These are phyloP conservation scores for Crithidia sp. DNA, from an alignment of 208 protist genomes.

Conservation along the genomic window DNA sequence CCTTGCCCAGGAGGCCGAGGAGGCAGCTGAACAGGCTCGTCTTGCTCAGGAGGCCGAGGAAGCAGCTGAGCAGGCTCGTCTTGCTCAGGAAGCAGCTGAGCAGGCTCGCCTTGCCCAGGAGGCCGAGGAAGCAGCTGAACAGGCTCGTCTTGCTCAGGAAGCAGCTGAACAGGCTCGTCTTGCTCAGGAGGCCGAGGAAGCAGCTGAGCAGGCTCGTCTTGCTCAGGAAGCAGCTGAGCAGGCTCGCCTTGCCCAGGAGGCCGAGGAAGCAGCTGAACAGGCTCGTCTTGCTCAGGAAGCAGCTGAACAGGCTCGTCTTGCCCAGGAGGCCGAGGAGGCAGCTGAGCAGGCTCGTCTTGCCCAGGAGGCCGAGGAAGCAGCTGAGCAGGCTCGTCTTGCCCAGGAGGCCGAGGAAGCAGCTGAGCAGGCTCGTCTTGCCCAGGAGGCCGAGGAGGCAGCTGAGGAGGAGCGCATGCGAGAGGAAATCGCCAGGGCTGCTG, in stretches of 20 bases:
- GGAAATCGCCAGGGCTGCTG: slow-evolving; percentile 20
- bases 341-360: too few relatives aligned
- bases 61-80: neutral
- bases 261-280: slow-evolving; percentile 14
- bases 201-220: slow-evolving; percentile 19
- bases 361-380: neutral
- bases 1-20: slow-evolving; percentile 9
- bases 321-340: neutral
- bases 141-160: slow-evolving; percentile 1
- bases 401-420: slow-evolving; percentile 18
- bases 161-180: slow-evolving; percentile 20
- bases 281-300: neutral
- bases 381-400: neutral
- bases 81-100: too few relatives aligned
- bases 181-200: slow-evolving; percentile 5
- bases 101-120: too few relatives aligned
- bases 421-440: slow-evolving; percentile 15
- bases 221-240: slow-evolving; percentile 6
- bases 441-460: slow-evolving; percentile 1
- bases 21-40: slow-evolving; percentile 11
- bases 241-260: slow-evolving; percentile 8
- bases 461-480: slow-evolving; percentile 16
- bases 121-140: slow-evolving; percentile 4
- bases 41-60: neutral
- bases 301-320: neutral